These are phyloP conservation scores for Leucosporidium creatinivorum DNA, from an alignment of 768 basidiomycete genomes.

Conservation along the genomic window DNA sequence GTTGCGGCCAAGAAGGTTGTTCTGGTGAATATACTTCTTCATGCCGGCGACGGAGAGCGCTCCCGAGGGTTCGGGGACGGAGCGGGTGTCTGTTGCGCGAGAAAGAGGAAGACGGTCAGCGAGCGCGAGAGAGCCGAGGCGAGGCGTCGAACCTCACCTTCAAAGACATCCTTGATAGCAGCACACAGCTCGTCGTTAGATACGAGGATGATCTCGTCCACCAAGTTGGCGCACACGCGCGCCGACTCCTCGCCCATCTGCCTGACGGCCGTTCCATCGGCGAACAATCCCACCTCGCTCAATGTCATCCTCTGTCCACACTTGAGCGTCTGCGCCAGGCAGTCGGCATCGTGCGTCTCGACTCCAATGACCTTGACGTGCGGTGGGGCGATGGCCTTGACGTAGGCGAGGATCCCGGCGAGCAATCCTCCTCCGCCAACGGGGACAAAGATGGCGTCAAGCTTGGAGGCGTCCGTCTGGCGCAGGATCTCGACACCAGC, in stretches of 20 bases:
- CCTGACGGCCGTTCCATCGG: conserved; percentile 94
- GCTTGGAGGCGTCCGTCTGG: conserved; percentile 61
- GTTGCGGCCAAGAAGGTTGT: conserved; percentile 70
- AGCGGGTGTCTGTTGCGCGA: conserved; percentile 67
- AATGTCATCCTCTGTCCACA: conserved; percentile 75
- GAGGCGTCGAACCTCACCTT: conserved; percentile 53
- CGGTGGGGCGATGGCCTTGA: conserved; percentile 84
- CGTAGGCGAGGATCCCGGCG: conserved; percentile 82
- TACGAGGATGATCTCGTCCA: conserved; percentile 75
- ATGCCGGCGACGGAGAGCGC: conserved; percentile 86
- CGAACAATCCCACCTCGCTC: conserved; percentile 87
- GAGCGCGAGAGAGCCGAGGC: not conserved
- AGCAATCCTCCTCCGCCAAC: conserved; percentile 91
- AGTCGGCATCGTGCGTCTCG: conserved; percentile 93
- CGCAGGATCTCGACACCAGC: conserved; percentile 91
- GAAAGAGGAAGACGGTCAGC: conserved; percentile 1
- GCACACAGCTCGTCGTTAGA: conserved; percentile 97
- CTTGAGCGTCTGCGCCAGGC: conserved; percentile 75
- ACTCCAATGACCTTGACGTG: conserved; percentile 73
- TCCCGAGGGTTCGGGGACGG: conserved; percentile 92
- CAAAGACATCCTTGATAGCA: conserved; percentile 97
- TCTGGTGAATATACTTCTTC: conserved; percentile 74
- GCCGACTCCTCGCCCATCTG: conserved; percentile 93
- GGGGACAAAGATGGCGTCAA: conserved; percentile 82
- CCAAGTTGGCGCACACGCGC: conserved; percentile 73